A percentile compares a stretch with the other conserved stretches of the same genome.
Evolutionary conservation across 2,329 filamentous ascomycete genomes (phyloP).

Genomic region (Cladosporium sp.): DNA sequence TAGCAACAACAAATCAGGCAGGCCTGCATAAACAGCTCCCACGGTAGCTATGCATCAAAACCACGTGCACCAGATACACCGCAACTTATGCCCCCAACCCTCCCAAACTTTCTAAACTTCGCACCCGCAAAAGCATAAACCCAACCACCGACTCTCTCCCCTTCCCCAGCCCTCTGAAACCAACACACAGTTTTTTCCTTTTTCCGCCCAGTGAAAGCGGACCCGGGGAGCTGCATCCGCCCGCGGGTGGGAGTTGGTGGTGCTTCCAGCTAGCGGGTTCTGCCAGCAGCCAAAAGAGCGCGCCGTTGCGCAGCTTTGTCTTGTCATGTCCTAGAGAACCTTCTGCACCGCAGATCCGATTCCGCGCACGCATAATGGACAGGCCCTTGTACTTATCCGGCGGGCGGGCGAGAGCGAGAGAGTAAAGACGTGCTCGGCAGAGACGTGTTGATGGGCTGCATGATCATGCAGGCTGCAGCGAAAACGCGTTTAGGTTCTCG

Average conservation of each 20-base stretch:
- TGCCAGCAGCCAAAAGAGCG: not conserved
- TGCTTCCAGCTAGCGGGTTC: not conserved
- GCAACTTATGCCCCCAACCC: slow-evolving; percentile 1
- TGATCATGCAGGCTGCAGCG: not conserved
- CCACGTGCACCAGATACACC: not conserved
- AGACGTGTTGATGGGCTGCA: not conserved
- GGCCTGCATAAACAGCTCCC: slow-evolving; percentile 2
- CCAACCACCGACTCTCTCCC: slow-evolving; percentile 4
- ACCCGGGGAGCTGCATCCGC: slow-evolving; percentile 6
- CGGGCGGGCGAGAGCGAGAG: too few relatives aligned
- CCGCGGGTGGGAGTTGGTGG: not conserved
- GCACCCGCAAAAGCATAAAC: not conserved
- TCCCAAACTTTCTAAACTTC: not conserved
- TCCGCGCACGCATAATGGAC: not conserved
- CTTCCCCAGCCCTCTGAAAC: slow-evolving; percentile 13
- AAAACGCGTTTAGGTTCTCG: not conserved
- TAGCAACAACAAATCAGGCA: not conserved
- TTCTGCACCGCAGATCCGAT: slow-evolving; percentile 17
- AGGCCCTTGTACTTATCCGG: not conserved
- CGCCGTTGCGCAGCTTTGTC: slow-evolving; percentile 7
- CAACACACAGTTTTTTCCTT: slow-evolving; percentile 6
- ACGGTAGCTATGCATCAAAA: not conserved
- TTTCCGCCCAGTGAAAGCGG: not conserved
- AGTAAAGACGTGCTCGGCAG: too few relatives aligned
- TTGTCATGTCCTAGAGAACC: not conserved